Base-by-base conservation (phyloP, 2,329 filamentous ascomycete species). In the Juglanconis sp. region DNA sequence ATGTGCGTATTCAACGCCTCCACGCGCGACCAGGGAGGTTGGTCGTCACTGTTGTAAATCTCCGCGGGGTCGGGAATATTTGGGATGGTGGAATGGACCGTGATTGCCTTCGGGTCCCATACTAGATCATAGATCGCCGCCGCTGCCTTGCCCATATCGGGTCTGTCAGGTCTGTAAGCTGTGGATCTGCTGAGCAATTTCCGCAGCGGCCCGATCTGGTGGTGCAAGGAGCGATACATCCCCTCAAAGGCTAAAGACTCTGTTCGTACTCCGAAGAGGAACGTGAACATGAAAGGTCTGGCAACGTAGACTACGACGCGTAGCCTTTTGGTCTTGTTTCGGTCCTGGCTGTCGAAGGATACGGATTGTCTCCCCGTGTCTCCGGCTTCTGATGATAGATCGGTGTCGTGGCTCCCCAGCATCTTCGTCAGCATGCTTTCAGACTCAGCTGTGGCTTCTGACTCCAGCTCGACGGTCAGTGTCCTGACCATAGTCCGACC, bases 221-320 rank as follows among this genome's bases (percentile, higher is more conserved):
- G 73, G 66, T 88, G 85, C 30, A 89, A 73, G 1, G 82, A 83
- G 50, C 79, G 79, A 69, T 88, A 88, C 7, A 87, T 72, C 0
- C 75, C 67, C n/a, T 82, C 76, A 70, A 77, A 81, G 4, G 81
- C 80, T 2, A 87, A 72, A 1, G 85, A 83, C 57, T 84, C 79
- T 6, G 88, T 87, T 51, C 79, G 79, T 47, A 82, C 76, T 52
- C 82, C 75, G 71, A 94, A 94, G 4, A 95, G 77, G 63, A 95
- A 88, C 1, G 87, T 84, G 70, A 90, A 93, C 52, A 94, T 83
- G 72, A 94, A 94, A 0, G 91, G 91, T 31, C 82, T 83, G 70
- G 87, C 86, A 50, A 88, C 83, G 69, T 92, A 93, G 53, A 92
- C 82, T 6, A 92, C 82, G 1, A 91, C 87, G 1, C 87, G 84